phyloP scores from a whole-genome alignment of 768 basidiomycete species.

The Suillus placidus region DNA sequence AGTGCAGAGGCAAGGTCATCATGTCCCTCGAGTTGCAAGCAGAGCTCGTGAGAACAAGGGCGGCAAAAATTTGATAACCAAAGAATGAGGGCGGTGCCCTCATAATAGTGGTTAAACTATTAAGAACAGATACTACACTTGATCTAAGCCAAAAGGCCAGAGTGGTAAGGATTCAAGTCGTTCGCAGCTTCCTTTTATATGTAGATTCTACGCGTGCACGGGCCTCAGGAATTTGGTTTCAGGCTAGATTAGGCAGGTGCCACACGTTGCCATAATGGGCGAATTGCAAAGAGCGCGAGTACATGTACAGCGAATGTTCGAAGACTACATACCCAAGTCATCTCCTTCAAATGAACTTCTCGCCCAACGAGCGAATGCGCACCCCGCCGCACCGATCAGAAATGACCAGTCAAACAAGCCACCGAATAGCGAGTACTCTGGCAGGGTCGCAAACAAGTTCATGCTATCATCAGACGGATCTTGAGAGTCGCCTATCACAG shows the following conservation, averaged over 20 bases:
- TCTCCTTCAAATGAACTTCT: conserved; percentile 35
- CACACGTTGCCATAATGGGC: background rate
- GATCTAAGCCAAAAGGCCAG: conserved; percentile 75
- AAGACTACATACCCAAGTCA: conserved; percentile 17
- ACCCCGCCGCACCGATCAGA: conserved; percentile 56
- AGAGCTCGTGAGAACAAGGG: conserved; percentile 51
- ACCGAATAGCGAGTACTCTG: conserved; percentile 74
- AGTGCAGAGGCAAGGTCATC: conserved; percentile 63
- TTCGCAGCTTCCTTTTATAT: background rate
- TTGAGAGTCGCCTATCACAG: conserved; percentile 15
- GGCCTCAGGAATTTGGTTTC: background rate
- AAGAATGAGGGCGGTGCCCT: conserved; percentile 52
- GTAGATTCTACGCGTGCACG: background rate
- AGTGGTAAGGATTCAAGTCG: conserved; percentile 36
- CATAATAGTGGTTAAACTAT: conserved; percentile 63
- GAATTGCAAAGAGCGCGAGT: too few relatives aligned
- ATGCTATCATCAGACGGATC: conserved; percentile 19
- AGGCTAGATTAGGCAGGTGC: background rate
- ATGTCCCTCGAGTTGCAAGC: conserved; percentile 56
- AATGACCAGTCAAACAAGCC: conserved; percentile 76
- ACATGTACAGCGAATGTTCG: conserved; percentile 3
- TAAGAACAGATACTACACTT: conserved; percentile 80
- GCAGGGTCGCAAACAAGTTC: conserved; percentile 74
- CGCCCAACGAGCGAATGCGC: conserved; percentile 56
- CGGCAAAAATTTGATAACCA: conserved; percentile 63